Percentiles rank a stretch among this genome's conserved stretches.
phyloP scores from a whole-genome alignment of 371 early-diverging fungal genomes.

The Mortierella sp. region DNA sequence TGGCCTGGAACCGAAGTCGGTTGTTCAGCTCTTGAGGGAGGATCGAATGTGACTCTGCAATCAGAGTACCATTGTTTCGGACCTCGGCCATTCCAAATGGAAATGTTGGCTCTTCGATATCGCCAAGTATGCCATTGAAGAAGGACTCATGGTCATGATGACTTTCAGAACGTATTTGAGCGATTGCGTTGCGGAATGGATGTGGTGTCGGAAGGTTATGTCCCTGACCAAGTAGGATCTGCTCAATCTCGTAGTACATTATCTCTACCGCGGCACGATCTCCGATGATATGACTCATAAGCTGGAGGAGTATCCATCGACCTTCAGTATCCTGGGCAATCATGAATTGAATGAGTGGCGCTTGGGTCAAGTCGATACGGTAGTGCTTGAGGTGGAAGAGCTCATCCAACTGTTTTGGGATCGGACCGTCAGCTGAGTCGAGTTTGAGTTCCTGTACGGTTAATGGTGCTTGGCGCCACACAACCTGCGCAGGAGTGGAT shows the following conservation, averaged over 20 bases:
- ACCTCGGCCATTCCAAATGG: conserved; percentile 15
- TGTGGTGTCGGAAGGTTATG: conserved; percentile 1
- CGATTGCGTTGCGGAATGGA: conserved; percentile 1
- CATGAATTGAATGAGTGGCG: not conserved
- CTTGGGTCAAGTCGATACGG: conserved; percentile 1
- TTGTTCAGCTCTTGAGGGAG: conserved; percentile 23
- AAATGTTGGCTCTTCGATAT: conserved; percentile 14
- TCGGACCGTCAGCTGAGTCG: conserved; percentile 16
- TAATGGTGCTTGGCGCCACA: conserved; percentile 5
- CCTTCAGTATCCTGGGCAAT: conserved; percentile 8
- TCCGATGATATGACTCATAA: conserved; percentile 17
- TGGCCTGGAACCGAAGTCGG: conserved; percentile 10
- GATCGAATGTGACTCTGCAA: conserved; percentile 1
- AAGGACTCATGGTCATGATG: conserved; percentile 5
- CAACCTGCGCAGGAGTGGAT: conserved; percentile 24
- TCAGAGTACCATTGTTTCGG: not conserved
- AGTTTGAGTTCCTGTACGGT: conserved; percentile 3
- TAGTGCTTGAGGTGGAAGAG: conserved; percentile 3
- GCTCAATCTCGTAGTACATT: conserved; percentile 10
- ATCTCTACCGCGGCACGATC: conserved; percentile 17
- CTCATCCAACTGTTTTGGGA: conserved; percentile 5
- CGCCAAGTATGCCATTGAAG: conserved; percentile 19
- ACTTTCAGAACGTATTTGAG: conserved; percentile 4
- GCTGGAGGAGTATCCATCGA: conserved; percentile 11
- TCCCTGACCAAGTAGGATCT: conserved; percentile 9